Evolutionary conservation across 495 filamentous ascomycete species (phyloP).

Genomic region (Jackrogersella multiformis): DNA sequence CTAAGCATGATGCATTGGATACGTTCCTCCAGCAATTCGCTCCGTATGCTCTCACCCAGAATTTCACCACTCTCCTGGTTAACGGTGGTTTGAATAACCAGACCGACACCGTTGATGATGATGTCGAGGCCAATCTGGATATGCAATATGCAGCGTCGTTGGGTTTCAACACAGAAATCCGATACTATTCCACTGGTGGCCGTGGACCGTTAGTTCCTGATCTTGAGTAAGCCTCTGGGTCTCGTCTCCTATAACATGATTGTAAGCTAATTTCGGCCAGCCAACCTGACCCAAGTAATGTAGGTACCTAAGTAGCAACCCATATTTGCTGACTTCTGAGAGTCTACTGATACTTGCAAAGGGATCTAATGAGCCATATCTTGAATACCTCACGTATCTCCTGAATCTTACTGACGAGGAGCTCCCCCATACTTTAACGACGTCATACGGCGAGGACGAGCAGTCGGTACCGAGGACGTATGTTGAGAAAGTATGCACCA

Average conservation of each 20-base stretch:
- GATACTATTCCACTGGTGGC: constrained; percentile 56
- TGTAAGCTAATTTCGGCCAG: constrained; percentile 22
- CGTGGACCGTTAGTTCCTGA: constrained; percentile 52
- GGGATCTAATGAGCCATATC: constrained; percentile 75
- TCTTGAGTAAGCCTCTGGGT: constrained; percentile 41
- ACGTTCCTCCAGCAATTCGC: constrained; percentile 61
- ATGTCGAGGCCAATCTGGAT: constrained; percentile 79
- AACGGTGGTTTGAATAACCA: constrained; percentile 67
- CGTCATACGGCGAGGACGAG: constrained; percentile 85
- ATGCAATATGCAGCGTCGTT: constrained; percentile 72
- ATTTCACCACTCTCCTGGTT: constrained; percentile 70
- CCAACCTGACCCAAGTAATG: constrained; percentile 34
- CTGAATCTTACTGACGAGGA: constrained; percentile 53
- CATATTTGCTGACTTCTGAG: constrained; percentile 12
- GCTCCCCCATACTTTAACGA: constrained; percentile 78
- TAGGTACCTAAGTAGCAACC: constrained; percentile 13
- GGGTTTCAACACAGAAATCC: constrained; percentile 56
- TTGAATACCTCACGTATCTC: constrained; percentile 72
- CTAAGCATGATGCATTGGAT: constrained; percentile 65
- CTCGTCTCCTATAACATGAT: neutral
- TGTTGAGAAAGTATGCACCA: constrained; percentile 73
- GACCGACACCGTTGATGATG: constrained; percentile 48
- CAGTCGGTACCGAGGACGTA: constrained; percentile 74
- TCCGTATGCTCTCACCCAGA: constrained; percentile 57
- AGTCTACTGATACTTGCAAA: constrained; percentile 41